Evolutionary conservation across 192 early-diverging fungal genomes (phyloP).

Genomic region (Thamnidium elegans): DNA sequence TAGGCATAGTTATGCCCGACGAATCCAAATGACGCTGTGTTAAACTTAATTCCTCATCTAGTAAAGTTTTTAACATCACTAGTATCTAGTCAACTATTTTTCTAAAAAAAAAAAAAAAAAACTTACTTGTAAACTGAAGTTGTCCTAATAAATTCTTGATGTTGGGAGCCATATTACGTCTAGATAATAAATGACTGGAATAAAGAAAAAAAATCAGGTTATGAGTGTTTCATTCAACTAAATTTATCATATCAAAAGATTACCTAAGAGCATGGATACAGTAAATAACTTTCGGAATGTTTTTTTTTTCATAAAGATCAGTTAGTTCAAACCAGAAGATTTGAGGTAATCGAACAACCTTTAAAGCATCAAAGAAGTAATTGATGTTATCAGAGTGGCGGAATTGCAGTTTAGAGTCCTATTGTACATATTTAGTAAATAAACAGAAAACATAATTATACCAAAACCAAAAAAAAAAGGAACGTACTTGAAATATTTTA

Average conservation of each 20-base stretch:
- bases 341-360: constrained; percentile 77
- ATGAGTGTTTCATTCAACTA: too few species aligned
- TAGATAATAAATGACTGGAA: constrained; percentile 82
- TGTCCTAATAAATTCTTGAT: constrained; percentile 93
- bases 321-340: constrained; percentile 97
- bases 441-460: not conserved
- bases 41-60: constrained; percentile 68
- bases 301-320: constrained; percentile 98
- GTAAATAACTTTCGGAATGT: constrained; percentile 98
- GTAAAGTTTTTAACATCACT: constrained; percentile 1
- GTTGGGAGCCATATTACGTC: constrained; percentile 79
- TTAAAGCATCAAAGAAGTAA: constrained; percentile 81
- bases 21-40: constrained; percentile 84
- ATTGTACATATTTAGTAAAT: not conserved
- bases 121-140: constrained; percentile 82
- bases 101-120: not conserved
- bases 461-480: not conserved
- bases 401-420: constrained; percentile 82
- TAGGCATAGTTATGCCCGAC: constrained; percentile 80
- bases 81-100: not conserved
- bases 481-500: constrained; percentile 16
- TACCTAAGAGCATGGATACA: constrained; percentile 95
- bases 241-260: not conserved
- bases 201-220: constrained; percentile 7
- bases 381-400: constrained; percentile 98